A percentile compares a stretch with the other conserved stretches of the same genome.
phyloP scores from a whole-genome alignment of 257 asterid genomes.

The Fraxinus cuspidata region DNA sequence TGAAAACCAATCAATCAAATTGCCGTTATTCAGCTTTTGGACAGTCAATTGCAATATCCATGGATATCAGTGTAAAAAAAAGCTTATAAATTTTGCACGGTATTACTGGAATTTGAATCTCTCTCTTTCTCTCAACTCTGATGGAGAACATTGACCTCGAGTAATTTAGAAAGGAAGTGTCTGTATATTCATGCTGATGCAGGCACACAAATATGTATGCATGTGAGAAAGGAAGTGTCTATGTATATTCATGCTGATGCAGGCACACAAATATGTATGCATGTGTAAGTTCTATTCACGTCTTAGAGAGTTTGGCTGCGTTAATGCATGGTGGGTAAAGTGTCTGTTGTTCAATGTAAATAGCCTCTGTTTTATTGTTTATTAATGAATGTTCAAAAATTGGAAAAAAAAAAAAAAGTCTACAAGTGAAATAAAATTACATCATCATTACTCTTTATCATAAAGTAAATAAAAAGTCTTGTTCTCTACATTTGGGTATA shows the following conservation, averaged over 20 bases:
- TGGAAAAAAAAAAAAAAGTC: neutral
- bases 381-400: neutral
- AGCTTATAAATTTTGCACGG: neutral
- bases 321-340: neutral
- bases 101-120: neutral
- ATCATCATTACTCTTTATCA: neutral
- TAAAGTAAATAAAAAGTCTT: neutral
- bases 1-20: neutral
- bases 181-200: neutral
- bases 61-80: neutral
- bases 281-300: constrained; percentile 1
- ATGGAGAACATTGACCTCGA: constrained; percentile 6
- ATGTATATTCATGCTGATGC: neutral
- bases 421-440: neutral
- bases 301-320: neutral
- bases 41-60: constrained; percentile 6
- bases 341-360: neutral
- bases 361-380: neutral
- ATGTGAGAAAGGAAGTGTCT: neutral
- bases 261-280: neutral
- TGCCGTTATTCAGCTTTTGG: neutral
- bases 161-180: neutral
- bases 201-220: neutral
- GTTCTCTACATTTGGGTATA: neutral
- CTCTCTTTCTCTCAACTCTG: neutral